phyloP scores from a whole-genome alignment of 768 basidiomycete genomes.

The Lactarius tabidus region DNA sequence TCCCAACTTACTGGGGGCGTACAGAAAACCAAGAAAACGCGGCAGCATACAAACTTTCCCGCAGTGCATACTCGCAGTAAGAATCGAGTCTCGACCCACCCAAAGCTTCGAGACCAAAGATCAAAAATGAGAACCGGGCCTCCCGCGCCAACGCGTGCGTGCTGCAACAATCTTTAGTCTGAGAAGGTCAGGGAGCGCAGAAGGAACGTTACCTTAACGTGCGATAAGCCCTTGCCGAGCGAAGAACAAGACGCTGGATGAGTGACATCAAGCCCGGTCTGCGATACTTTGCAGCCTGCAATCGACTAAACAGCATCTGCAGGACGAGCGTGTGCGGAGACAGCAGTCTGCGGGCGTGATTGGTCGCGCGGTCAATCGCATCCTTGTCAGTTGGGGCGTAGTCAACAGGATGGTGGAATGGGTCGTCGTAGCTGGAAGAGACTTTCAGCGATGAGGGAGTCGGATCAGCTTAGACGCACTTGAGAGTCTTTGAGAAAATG shows the following conservation, averaged over 20 bases:
- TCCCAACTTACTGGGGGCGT: slow-evolving; percentile 72
- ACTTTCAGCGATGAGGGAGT: slow-evolving; percentile 14
- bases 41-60: slow-evolving; percentile 70
- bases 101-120: slow-evolving; percentile 90
- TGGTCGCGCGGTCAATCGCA: slow-evolving; percentile 66
- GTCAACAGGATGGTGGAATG: slow-evolving; percentile 78
- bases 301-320: slow-evolving; percentile 84
- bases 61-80: slow-evolving; percentile 69
- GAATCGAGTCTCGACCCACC: slow-evolving; percentile 84
- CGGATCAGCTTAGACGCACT: slow-evolving; percentile 49
- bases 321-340: slow-evolving; percentile 80
- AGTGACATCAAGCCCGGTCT: slow-evolving; percentile 80
- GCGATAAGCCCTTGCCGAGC: slow-evolving; percentile 67
- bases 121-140: slow-evolving; percentile 80
- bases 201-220: slow-evolving; percentile 60
- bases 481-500: slow-evolving; percentile 73
- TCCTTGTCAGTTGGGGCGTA: slow-evolving; percentile 91
- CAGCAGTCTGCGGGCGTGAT: slow-evolving; percentile 69
- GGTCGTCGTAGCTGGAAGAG: slow-evolving; percentile 71
- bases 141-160: slow-evolving; percentile 92
- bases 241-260: slow-evolving; percentile 77
- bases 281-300: slow-evolving; percentile 91
- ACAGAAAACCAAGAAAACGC: slow-evolving; percentile 94
- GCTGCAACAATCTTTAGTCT: slow-evolving; percentile 38
- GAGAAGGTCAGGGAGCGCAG: background rate